These are phyloP conservation scores for Caloboletus firmus DNA, from an alignment of 1,284 basidiomycete genomes.

Conservation along the genomic window DNA sequence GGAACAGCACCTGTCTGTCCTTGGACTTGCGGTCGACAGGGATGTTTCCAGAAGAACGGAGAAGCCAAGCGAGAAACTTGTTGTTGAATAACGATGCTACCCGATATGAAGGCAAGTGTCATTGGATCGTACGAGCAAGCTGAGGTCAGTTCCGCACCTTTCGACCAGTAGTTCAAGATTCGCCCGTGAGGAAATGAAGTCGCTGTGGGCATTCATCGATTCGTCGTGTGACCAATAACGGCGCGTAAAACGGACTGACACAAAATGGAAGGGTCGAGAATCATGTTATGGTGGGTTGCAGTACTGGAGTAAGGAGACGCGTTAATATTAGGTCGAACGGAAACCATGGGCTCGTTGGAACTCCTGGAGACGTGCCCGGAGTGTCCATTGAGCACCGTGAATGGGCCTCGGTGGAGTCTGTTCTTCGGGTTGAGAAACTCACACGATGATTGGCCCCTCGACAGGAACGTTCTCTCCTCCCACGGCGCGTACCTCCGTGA, in stretches of 20 bases:
- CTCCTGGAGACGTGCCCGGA: not conserved
- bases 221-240: slow-evolving; percentile 15
- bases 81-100: slow-evolving; percentile 76
- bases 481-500: slow-evolving; percentile 80
- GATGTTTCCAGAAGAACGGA: slow-evolving; percentile 92
- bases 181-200: slow-evolving; percentile 75
- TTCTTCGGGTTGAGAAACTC: slow-evolving; percentile 36
- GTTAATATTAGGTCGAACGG: slow-evolving; percentile 12
- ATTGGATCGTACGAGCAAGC: slow-evolving; percentile 9
- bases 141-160: slow-evolving; percentile 47
- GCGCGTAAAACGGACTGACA: slow-evolving; percentile 52
- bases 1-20: slow-evolving; percentile 87
- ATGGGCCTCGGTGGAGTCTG: not conserved
- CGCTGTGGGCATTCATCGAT: slow-evolving; percentile 44
- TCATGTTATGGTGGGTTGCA: slow-evolving; percentile 91
- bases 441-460: slow-evolving; percentile 88
- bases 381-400: slow-evolving; percentile 4
- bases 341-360: not conserved
- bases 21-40: slow-evolving; percentile 93
- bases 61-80: slow-evolving; percentile 68
- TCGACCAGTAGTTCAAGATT: slow-evolving; percentile 93
- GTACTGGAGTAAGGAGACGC: slow-evolving; percentile 48
- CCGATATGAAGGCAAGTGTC: slow-evolving; percentile 20
- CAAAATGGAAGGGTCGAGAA: slow-evolving; percentile 79
- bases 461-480: slow-evolving; percentile 83